A percentile compares a stretch with the other conserved stretches of the same genome.
Evolutionary conservation across 2,329 filamentous ascomycete species (phyloP).

Genomic region (Trichoderma citrinoviride): DNA sequence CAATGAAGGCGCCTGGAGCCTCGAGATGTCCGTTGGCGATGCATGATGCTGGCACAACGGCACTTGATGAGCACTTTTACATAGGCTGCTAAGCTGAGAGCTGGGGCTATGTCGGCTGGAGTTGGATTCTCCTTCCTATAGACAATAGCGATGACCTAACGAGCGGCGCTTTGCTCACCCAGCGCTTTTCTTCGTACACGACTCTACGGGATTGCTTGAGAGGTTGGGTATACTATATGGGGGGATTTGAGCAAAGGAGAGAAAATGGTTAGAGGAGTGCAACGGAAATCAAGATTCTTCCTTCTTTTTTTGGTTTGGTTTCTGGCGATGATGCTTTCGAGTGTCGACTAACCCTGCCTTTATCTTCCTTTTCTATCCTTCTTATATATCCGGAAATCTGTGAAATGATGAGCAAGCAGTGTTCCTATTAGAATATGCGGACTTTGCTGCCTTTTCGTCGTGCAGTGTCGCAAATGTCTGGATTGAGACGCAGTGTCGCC

Average conservation of each 20-base stretch:
- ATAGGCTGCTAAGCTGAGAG: not conserved
- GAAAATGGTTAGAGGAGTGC: conserved; percentile 6
- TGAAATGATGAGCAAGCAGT: not conserved
- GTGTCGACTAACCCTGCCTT: not conserved
- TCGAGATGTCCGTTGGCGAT: not conserved
- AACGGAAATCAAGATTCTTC: conserved; percentile 1
- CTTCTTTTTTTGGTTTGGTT: not conserved
- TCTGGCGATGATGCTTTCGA: not conserved
- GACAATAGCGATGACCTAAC: conserved; percentile 1
- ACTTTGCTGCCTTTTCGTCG: not conserved
- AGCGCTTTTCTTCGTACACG: conserved; percentile 1
- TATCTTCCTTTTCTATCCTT: no score
- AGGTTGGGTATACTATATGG: conserved; percentile 13
- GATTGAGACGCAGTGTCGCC: not conserved
- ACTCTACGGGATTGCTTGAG: not conserved
- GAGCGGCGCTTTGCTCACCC: conserved; percentile 10
- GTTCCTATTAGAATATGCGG: not conserved
- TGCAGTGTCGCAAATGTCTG: not conserved
- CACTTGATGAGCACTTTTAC: conserved; percentile 7
- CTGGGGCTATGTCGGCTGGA: not conserved
- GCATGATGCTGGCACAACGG: not conserved
- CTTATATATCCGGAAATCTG: not conserved
- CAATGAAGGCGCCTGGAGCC: not conserved
- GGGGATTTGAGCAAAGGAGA: not conserved
- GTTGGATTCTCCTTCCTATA: conserved; percentile 17